phyloP scores from a whole-genome alignment of 495 filamentous ascomycete genomes.

The Aspergillus leporis region DNA sequence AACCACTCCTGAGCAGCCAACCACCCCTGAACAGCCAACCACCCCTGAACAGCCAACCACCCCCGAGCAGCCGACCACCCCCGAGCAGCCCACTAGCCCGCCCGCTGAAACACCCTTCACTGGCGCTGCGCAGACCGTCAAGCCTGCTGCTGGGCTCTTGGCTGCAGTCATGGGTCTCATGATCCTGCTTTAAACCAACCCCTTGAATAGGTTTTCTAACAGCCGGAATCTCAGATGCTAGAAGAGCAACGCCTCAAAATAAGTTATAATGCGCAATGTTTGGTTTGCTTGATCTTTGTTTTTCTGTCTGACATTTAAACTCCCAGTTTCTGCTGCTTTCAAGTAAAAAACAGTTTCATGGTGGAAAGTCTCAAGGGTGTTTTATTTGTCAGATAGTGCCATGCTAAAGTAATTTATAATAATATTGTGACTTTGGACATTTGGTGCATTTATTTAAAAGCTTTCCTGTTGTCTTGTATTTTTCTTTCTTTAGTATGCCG shows the following conservation, averaged over 20 bases:
- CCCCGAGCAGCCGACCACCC: not conserved
- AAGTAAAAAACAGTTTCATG: not conserved
- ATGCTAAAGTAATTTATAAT: conserved; percentile 15
- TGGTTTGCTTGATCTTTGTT: not conserved
- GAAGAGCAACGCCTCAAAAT: not conserved
- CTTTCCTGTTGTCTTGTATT: too few species aligned
- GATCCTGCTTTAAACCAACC: conserved; percentile 39
- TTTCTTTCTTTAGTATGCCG: too few species aligned
- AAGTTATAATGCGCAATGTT: conserved; percentile 4
- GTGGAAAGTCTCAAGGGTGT: conserved; percentile 4
- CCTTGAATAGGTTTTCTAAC: not conserved
- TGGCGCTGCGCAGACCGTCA: conserved; percentile 36
- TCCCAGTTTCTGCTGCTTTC: not conserved
- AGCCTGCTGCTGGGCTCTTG: conserved; percentile 39
- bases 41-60: conserved; percentile 3
- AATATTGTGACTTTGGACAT: not conserved
- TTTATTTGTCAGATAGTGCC: conserved; percentile 12
- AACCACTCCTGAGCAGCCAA: conserved; percentile 2
- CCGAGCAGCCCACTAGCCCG: conserved; percentile 4
- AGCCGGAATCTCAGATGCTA: not conserved
- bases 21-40: not conserved
- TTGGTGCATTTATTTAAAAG: not conserved
- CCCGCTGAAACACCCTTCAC: conserved; percentile 24
- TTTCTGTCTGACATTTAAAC: conserved; percentile 8
- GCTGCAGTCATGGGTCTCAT: conserved; percentile 41